phyloP scores from a whole-genome alignment of 108 stramenopile species.

The Cylindrotheca closterium region DNA sequence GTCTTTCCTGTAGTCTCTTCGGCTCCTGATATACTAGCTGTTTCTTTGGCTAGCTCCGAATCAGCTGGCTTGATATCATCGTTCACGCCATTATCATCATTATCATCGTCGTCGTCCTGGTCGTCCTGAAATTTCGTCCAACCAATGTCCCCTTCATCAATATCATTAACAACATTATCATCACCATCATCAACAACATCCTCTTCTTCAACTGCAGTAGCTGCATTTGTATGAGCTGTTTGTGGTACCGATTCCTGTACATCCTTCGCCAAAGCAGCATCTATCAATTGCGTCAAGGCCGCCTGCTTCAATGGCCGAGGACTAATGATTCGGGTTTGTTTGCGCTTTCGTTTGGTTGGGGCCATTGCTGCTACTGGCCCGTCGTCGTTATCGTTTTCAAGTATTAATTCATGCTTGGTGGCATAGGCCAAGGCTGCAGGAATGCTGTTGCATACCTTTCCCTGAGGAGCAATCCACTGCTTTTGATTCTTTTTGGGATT shows the following conservation, averaged over 20 bases:
- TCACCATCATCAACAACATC: too few species aligned
- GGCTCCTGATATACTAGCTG: too few species aligned
- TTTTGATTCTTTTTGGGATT: not conserved
- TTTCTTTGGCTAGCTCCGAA: too few species aligned
- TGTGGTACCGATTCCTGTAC: not conserved
- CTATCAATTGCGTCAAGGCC: not conserved
- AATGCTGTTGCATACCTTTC: not conserved
- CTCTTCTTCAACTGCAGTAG: too few species aligned
- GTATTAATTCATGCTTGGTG: not conserved
- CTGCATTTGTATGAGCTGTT: too few species aligned
- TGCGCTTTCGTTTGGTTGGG: not conserved
- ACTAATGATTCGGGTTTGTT: not conserved
- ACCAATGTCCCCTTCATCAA: too few species aligned
- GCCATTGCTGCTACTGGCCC: too few species aligned
- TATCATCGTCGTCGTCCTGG: not conserved
- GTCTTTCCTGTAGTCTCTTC: too few species aligned
- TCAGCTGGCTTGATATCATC: too few species aligned
- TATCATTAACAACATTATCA: too few species aligned
- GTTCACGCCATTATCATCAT: not conserved
- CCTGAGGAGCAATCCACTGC: not conserved
- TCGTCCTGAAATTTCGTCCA: too few species aligned
- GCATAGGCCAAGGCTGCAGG: not conserved
- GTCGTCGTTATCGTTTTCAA: not conserved
- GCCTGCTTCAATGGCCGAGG: not conserved
- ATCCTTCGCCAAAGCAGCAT: not conserved